Conservation (phyloP, 495 filamentous ascomycete genomes). For the Hyphodiscus hymeniophilus region DNA sequence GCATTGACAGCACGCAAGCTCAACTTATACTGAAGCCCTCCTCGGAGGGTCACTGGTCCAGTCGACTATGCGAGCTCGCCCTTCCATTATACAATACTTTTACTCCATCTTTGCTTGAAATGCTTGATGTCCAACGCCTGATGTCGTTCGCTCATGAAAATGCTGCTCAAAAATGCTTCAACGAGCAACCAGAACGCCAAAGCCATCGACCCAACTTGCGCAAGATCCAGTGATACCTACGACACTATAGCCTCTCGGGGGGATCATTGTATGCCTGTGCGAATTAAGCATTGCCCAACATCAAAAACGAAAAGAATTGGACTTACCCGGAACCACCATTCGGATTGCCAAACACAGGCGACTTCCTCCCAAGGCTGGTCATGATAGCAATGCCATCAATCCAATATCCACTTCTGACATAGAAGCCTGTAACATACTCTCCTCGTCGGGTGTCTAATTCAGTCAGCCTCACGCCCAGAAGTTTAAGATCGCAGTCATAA, state of each 20-base stretch:
- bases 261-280: constrained; percentile 75
- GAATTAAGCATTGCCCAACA: constrained; percentile 1
- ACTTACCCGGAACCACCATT: constrained; percentile 75
- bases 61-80: constrained; percentile 1
- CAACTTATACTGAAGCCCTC: background rate
- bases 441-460: constrained; percentile 67
- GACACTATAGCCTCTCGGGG: constrained; percentile 82
- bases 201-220: constrained; percentile 78
- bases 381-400: constrained; percentile 88
- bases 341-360: constrained; percentile 75
- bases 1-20: background rate
- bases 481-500: background rate
- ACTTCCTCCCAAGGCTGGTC: constrained; percentile 79
- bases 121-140: background rate
- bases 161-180: constrained; percentile 24
- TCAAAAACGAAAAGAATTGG: constrained; percentile 1
- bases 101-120: background rate
- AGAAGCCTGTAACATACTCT: constrained; percentile 83
- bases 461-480: background rate
- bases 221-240: constrained; percentile 81
- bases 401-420: constrained; percentile 72
- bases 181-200: constrained; percentile 76
- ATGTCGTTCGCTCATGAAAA: background rate
- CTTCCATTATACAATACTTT: constrained; percentile 5
- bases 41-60: background rate